Percentiles rank a stretch among this genome's conserved stretches.
These are phyloP conservation scores for Tremellales sp. DNA, from an alignment of 1,284 basidiomycete species.

Conservation along the genomic window DNA sequence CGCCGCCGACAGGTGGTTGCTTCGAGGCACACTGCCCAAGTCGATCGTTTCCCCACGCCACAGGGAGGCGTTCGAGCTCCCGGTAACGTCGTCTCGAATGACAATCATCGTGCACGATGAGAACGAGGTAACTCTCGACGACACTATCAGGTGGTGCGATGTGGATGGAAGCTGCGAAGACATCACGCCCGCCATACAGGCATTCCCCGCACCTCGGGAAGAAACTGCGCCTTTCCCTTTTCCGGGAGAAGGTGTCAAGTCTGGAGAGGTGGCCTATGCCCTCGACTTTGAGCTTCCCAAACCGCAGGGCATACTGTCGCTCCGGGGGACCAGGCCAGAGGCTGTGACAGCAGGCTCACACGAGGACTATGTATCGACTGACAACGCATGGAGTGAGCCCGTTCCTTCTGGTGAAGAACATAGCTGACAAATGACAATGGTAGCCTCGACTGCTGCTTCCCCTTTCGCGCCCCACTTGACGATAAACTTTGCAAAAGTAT, in stretches of 20 bases:
- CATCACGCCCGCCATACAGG: not conserved
- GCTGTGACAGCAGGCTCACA: not conserved
- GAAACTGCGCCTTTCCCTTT: slow-evolving; percentile 30
- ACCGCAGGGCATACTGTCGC: not conserved
- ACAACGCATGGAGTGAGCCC: not conserved
- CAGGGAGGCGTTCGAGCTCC: not conserved
- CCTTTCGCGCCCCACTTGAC: not conserved
- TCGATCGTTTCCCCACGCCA: not conserved
- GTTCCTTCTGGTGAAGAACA: too few relatives aligned
- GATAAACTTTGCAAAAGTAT: slow-evolving; percentile 4
- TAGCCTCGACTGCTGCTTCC: too few relatives aligned
- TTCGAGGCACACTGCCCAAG: slow-evolving; percentile 2
- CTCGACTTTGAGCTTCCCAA: slow-evolving; percentile 9
- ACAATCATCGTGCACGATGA: slow-evolving; percentile 13
- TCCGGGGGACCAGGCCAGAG: not conserved
- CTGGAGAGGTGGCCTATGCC: slow-evolving; percentile 23
- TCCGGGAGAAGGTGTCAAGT: slow-evolving; percentile 35
- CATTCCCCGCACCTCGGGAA: slow-evolving; percentile 17
- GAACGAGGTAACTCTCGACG: not conserved
- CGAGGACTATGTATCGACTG: not conserved
- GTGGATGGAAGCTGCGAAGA: not conserved
- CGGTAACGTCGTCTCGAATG: slow-evolving; percentile 15
- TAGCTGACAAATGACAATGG: too few relatives aligned
- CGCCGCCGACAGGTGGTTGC: slow-evolving; percentile 7
- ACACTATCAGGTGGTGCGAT: slow-evolving; percentile 6